These are phyloP conservation scores for Yarrowia sp. DNA, from an alignment of 805 yeast species.

Conservation along the genomic window DNA sequence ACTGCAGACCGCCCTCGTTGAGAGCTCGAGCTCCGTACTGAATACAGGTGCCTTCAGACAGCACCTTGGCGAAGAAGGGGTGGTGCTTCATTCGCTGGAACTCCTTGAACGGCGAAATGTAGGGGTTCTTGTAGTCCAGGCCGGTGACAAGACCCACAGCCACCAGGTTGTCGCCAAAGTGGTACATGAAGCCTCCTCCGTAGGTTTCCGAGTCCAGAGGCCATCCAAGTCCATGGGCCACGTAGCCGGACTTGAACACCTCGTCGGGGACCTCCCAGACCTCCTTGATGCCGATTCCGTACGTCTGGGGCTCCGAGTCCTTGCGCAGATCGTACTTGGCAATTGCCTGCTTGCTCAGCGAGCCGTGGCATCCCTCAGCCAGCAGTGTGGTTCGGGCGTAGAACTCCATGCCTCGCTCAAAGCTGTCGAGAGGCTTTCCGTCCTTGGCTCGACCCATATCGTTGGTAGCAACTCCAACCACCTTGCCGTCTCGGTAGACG, in stretches of 20 bases:
- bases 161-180: conserved; percentile 91
- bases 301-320: conserved; percentile 76
- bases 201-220: conserved; percentile 78
- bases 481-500: conserved; percentile 63
- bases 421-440: conserved; percentile 80
- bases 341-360: conserved; percentile 79
- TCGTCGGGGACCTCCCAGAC: conserved; percentile 93
- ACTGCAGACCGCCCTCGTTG: conserved; percentile 96
- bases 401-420: conserved; percentile 97
- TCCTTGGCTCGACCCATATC: conserved; percentile 84
- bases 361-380: conserved; percentile 99
- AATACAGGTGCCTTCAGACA: conserved; percentile 89
- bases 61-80: conserved; percentile 75
- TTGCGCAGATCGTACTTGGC: conserved; percentile 71
- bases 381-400: conserved; percentile 87
- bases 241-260: conserved; percentile 79
- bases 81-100: conserved; percentile 94
- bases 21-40: conserved; percentile 95
- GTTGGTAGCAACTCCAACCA: conserved; percentile 90
- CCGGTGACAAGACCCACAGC: conserved; percentile 95
- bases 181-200: conserved; percentile 98
- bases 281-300: conserved; percentile 95
- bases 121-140: conserved; percentile 92
- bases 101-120: conserved; percentile 93
- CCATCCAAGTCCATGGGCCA: conserved; percentile 87